A percentile compares a stretch with the other conserved stretches of the same genome.
Conservation (phyloP, 495 filamentous ascomycete species). For the Lindgomyces ingoldianus region DNA sequence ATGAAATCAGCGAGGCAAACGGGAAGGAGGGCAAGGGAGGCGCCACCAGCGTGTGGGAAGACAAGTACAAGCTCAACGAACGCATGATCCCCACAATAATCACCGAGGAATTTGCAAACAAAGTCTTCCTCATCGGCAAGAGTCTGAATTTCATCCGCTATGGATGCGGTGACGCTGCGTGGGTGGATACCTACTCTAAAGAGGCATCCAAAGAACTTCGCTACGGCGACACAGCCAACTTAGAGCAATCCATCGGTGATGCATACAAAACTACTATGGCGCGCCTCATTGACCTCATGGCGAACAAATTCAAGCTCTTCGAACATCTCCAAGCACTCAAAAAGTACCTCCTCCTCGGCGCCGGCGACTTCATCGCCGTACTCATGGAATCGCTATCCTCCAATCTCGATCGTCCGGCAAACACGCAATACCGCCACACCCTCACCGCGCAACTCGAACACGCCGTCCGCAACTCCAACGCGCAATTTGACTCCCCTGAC, state of each 20-base stretch:
- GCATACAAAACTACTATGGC: constrained; percentile 98
- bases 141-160: constrained; percentile 97
- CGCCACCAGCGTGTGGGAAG: constrained; percentile 93
- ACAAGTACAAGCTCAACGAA: constrained; percentile 87
- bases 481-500: constrained; percentile 92
- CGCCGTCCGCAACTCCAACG: constrained; percentile 94
- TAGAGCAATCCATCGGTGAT: constrained; percentile 91
- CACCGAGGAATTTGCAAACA: constrained; percentile 86
- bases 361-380: constrained; percentile 96
- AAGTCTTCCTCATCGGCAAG: constrained; percentile 96
- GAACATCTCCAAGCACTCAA: constrained; percentile 91
- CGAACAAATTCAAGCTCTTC: constrained; percentile 87
- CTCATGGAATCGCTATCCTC: constrained; percentile 94
- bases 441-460: constrained; percentile 96
- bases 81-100: constrained; percentile 91
- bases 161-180: constrained; percentile 86
- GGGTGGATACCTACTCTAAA: constrained; percentile 97
- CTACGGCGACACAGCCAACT: constrained; percentile 89
- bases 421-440: constrained; percentile 90
- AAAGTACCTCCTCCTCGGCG: constrained; percentile 89
- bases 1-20: constrained; percentile 49
- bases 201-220: constrained; percentile 85
- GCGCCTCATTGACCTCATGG: constrained; percentile 91
- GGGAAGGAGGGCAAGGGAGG: constrained; percentile 49
- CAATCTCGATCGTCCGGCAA: constrained; percentile 92